Evolutionary conservation across 306 rosid species (phyloP), one percentile per base, ranked within the genome.

Genomic region (Astragalus glycyphyllos): DNA sequence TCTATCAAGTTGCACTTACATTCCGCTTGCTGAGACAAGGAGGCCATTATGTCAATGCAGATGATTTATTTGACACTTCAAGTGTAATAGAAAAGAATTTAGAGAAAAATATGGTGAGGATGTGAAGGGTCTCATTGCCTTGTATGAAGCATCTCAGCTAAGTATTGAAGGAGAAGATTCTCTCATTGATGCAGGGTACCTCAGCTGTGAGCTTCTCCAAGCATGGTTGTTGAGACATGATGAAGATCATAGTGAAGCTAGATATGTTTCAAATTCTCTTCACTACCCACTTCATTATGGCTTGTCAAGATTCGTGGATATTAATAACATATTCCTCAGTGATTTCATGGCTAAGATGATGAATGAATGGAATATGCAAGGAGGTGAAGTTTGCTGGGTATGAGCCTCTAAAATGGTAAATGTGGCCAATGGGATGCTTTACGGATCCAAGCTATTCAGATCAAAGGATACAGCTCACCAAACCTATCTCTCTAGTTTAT

Each of bases 101-200:
- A 17, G 6, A 9, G 34, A 3, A 53, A 16, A 53, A 20, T 20
- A 53, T 53, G 58, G 58, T 0, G 58, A 53, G 31, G 35, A 53
- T 53, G 34, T 53, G 35, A 20, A 53, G 23, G 35, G n/a, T 20
- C 58, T 53, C 32, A 53, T 53, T 53, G 35, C 34, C 7, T 16
- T 53, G 13, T 53, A 53, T 8, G 58, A 53, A 53, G 58, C 32
- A 53, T 53, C 58, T 12, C 58, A 53, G 11, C 35, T 53, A 16
- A 53, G 58, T 20, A 16, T 53, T 53, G 58, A 53, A 53, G 58
- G 58, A 53, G 58, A 53, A 53, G n/a, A 53, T 16, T 8, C 3
- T 53, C 58, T 53, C 13, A 53, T 17, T 1, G 6, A 16, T 53
- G 20, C 10, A 53, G 58, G 58, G 58, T 8, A 53, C 58, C 58